A percentile compares a stretch with the other conserved stretches of the same genome.
Evolutionary conservation across 345 rosid species (phyloP).

Genomic region (Euphorbia pulcherrima): DNA sequence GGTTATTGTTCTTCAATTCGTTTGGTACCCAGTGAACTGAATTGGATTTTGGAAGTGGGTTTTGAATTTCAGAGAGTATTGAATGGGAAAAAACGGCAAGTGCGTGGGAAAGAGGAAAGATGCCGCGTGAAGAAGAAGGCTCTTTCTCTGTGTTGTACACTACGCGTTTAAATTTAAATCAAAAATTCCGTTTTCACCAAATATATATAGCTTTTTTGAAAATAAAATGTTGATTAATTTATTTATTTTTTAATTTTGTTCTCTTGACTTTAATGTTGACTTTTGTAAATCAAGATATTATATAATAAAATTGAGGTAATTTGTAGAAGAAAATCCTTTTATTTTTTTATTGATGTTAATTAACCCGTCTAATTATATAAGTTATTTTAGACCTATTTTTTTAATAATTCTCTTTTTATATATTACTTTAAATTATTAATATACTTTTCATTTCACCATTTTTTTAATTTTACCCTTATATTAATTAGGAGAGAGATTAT

Average conservation of each 20-base stretch:
- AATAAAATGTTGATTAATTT: neutral
- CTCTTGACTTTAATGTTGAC: neutral
- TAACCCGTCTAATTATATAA: too few species aligned
- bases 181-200: neutral
- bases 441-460: too few species aligned
- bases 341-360: too few species aligned
- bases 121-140: constrained; percentile 53
- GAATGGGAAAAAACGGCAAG: neutral
- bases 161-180: constrained; percentile 46
- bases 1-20: neutral
- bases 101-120: constrained; percentile 14
- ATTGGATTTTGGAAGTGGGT: neutral
- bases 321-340: too few species aligned
- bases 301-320: neutral
- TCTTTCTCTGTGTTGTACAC: constrained; percentile 17
- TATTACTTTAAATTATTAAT: too few species aligned
- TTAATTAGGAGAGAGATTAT: too few species aligned
- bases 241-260: neutral
- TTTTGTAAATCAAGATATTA: neutral
- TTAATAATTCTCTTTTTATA: too few species aligned
- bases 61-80: neutral
- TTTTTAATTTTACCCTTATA: too few species aligned
- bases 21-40: neutral
- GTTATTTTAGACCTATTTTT: too few species aligned
- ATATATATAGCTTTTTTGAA: neutral